A percentile compares a stretch with the other conserved stretches of the same genome.
These are phyloP conservation scores for Stentor coeruleus DNA, from an alignment of 73 alveolate genomes.

Conservation along the genomic window DNA sequence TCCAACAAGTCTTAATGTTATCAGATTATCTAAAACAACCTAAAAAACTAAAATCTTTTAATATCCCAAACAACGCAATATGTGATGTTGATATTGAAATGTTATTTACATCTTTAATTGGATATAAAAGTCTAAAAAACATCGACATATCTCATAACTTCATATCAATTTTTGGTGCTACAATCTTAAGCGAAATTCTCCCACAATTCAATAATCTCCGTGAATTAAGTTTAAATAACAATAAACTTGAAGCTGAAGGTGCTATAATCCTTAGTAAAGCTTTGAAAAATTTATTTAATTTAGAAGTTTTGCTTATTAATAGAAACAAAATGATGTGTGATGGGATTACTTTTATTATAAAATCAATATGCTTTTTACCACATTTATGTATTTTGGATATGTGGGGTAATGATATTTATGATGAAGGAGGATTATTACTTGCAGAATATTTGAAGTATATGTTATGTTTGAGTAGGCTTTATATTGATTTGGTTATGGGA, in stretches of 20 bases:
- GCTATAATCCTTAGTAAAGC: background rate
- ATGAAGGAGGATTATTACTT: background rate
- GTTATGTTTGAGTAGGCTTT: background rate
- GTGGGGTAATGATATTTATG: background rate
- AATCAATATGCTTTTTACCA: background rate
- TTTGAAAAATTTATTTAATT: too few relatives aligned
- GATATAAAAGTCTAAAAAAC: background rate
- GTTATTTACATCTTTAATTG: background rate
- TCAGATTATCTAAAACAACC: too few relatives aligned
- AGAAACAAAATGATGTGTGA: background rate
- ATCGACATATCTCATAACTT: background rate
- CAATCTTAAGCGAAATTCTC: too few relatives aligned
- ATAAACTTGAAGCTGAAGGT: background rate
- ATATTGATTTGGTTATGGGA: background rate
- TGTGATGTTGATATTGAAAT: too few relatives aligned
- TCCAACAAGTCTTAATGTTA: too few relatives aligned
- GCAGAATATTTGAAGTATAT: background rate
- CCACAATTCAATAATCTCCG: background rate
- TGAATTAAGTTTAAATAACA: background rate
- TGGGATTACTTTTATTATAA: background rate
- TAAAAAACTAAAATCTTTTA: too few relatives aligned
- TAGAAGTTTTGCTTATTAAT: background rate
- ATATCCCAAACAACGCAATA: too few relatives aligned
- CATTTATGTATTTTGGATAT: background rate
- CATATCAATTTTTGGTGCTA: background rate